Conservation (phyloP, 2,329 filamentous ascomycete species). For the Fusarium nematophilum region DNA sequence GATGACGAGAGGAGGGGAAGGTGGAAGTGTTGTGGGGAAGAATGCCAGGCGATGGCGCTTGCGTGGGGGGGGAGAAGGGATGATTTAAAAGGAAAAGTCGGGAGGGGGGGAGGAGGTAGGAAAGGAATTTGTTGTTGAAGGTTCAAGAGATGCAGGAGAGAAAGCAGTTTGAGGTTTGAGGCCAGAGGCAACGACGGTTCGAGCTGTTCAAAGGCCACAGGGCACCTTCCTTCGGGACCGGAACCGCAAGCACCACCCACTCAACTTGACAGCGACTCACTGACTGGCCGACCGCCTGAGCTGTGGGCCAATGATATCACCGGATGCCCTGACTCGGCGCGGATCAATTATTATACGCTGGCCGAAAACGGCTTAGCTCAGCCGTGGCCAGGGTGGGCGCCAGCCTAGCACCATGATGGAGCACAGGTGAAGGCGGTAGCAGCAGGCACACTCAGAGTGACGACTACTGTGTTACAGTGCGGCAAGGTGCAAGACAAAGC, state of each 20-base stretch:
- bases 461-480: conserved; percentile 26
- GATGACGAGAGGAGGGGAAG: conserved; percentile 41
- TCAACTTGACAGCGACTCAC: conserved; percentile 42
- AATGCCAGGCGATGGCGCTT: conserved; percentile 37
- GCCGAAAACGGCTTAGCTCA: conserved; percentile 40
- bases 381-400: conserved; percentile 31
- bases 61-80: conserved; percentile 7
- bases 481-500: conserved; percentile 33
- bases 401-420: conserved; percentile 42
- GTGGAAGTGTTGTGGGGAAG: conserved; percentile 29
- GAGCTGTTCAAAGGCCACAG: conserved; percentile 46
- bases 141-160: conserved; percentile 33
- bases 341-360: conserved; percentile 52
- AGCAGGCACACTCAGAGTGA: conserved; percentile 44
- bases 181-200: conserved; percentile 40
- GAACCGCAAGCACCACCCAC: conserved; percentile 31
- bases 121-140: conserved; percentile 25
- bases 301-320: conserved; percentile 51
- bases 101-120: conserved; percentile 2
- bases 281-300: conserved; percentile 40
- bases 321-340: conserved; percentile 43
- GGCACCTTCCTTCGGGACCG: conserved; percentile 40
- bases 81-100: conserved; percentile 7
- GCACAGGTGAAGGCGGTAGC: conserved; percentile 33
- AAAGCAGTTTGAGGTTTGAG: conserved; percentile 32